phyloP scores from a whole-genome alignment of 257 asterid genomes.

The Catharanthus roseus region DNA sequence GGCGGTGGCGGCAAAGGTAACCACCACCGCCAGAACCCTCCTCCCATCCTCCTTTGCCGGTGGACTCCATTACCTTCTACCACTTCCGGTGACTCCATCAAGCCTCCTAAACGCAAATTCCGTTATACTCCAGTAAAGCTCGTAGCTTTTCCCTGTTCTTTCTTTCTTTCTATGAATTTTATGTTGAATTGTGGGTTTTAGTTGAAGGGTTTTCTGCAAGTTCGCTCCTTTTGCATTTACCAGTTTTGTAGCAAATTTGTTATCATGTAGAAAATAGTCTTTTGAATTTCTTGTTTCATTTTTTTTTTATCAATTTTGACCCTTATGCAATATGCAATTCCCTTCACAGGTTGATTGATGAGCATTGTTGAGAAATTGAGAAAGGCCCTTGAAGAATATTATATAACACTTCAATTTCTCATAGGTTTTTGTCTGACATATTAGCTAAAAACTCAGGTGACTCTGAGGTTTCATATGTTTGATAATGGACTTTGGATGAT shows the following conservation, averaged over 20 bases:
- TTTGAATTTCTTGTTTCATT: no score
- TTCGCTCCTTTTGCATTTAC: neutral
- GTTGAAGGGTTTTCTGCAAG: neutral
- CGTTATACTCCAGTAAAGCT: conserved; percentile 76
- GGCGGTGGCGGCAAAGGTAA: conserved; percentile 6
- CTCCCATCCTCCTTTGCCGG: conserved; percentile 66
- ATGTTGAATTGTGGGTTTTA: neutral
- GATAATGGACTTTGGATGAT: neutral
- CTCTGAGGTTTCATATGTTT: neutral
- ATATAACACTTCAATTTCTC: neutral
- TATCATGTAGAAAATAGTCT: no score
- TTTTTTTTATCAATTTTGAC: neutral
- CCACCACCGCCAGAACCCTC: conserved; percentile 18
- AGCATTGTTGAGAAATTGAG: no score
- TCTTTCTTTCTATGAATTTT: no score
- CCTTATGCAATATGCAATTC: neutral
- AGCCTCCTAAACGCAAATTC: conserved; percentile 57
- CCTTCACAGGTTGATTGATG: neutral
- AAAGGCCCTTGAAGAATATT: no score
- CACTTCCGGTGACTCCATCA: conserved; percentile 29
- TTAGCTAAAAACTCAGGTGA: neutral
- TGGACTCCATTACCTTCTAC: conserved; percentile 64
- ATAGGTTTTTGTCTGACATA: neutral
- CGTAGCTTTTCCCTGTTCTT: no score
- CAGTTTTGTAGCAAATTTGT: no score